Base-by-base conservation (phyloP, 495 filamentous ascomycete species). In the Talaromyces thailandensis region DNA sequence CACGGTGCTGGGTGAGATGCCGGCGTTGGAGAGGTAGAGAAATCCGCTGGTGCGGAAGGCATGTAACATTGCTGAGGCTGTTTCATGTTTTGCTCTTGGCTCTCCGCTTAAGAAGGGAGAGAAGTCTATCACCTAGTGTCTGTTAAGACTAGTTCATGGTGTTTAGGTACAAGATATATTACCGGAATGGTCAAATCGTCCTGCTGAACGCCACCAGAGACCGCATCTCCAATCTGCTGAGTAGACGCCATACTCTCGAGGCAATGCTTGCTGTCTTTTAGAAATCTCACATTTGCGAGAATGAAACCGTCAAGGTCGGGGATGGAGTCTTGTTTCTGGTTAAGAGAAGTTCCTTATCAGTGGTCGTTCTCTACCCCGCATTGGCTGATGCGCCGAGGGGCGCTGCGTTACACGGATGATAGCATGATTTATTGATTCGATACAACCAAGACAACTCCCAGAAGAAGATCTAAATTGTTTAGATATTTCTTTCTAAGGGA, bases 41-140 rank as follows among this genome's bases (percentile, higher is more conserved):
- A 97, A 98, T 32, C 93, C 93, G 4, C 91, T 90, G 8, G 81
- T 86, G 62, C 89, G 88, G 76, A 98, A 96, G 21, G 90, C 93
- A 24, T 83, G 67, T 25, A 92, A 84, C 63, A 97, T 85, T 40
- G 86, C 80, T 28, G 83, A 69, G 2, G 92, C 93, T 6, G 89
- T 86, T 52, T 81, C 68, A 60, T 81, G 76, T 64, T 88, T 89
- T 51, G 88, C 78, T 32, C 82, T 70, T 0, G 84, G 76, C 16
- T 81, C 81, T 4, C 86, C 87, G 50, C 84, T 71, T 29, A 90
- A 82, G 73, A 96, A 95, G 62, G 81, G 82, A 23, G 80, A 81
- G 71, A 96, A 95, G 76, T 96, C 88, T 64, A 98, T 92, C 64
- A 97, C 82, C 91, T 96, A 71, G 35, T 43, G 7, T 12, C 0